A percentile compares a stretch with the other conserved stretches of the same genome.
These are phyloP conservation scores for Vaucheria bursata DNA, from an alignment of 352 stramenopile species.

Conservation along the genomic window DNA sequence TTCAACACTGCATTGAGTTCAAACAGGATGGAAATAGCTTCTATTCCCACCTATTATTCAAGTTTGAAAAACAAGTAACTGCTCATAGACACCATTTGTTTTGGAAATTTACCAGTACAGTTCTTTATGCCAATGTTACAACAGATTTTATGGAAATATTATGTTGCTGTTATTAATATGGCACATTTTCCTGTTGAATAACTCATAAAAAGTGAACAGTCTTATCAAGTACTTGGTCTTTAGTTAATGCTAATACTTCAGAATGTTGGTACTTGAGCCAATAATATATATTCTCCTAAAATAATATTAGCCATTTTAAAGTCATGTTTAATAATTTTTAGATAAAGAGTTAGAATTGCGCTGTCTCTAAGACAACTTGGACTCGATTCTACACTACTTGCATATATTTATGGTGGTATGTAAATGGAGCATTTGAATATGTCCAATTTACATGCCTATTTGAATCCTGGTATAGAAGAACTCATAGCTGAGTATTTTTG, in stretches of 20 bases:
- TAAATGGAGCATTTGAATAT: neutral
- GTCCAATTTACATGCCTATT: constrained; percentile 7
- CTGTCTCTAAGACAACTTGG: neutral
- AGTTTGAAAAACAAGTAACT: too few relatives aligned
- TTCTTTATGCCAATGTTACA: neutral
- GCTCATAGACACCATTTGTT: constrained; percentile 22
- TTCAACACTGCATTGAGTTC: too few relatives aligned
- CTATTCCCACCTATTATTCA: too few relatives aligned
- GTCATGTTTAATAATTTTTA: neutral
- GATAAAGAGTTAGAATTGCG: too few relatives aligned
- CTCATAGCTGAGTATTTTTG: constrained; percentile 34
- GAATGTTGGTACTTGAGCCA: too few relatives aligned
- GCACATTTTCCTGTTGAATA: too few relatives aligned
- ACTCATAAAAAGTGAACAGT: too few relatives aligned
- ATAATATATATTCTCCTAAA: neutral
- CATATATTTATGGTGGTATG: neutral
- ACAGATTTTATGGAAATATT: neutral
- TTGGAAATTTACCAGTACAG: neutral
- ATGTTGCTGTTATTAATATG: too few relatives aligned
- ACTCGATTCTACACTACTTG: neutral
- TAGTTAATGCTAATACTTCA: too few relatives aligned
- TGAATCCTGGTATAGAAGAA: constrained; percentile 21
- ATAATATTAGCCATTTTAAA: neutral
- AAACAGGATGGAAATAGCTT: too few relatives aligned
- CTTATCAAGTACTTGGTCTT: too few relatives aligned